These are phyloP conservation scores for Diversispora eburnea DNA, from an alignment of 192 early-diverging fungal genomes.

Conservation along the genomic window DNA sequence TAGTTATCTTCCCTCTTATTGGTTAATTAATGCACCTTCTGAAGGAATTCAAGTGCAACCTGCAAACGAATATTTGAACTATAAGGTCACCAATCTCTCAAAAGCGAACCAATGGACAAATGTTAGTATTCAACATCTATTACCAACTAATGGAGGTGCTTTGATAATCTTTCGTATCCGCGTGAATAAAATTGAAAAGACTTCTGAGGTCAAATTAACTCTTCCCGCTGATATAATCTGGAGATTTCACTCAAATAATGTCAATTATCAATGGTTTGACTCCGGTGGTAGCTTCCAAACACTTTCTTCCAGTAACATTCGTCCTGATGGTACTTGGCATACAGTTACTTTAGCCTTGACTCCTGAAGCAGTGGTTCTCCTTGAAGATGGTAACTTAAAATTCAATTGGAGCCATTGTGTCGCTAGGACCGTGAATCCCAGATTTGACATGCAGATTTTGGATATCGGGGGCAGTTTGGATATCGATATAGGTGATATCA, in stretches of 20 bases:
- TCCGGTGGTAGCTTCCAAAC: neutral
- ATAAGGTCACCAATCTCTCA: slow-evolving; percentile 1
- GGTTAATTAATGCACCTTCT: slow-evolving; percentile 8
- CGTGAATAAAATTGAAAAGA: neutral
- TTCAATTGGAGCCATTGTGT: neutral
- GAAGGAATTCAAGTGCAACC: neutral
- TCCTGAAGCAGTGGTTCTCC: neutral
- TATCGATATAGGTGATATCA: slow-evolving; percentile 11
- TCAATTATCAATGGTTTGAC: slow-evolving; percentile 17
- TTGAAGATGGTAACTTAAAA: slow-evolving; percentile 7
- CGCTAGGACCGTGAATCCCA: neutral
- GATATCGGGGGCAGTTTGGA: slow-evolving; percentile 8
- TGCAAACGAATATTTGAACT: neutral
- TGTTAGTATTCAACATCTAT: slow-evolving; percentile 16
- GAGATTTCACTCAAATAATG: neutral
- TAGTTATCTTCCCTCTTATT: slow-evolving; percentile 9
- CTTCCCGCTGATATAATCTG: neutral
- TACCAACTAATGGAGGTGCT: slow-evolving; percentile 12
- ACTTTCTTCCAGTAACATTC: slow-evolving; percentile 19
- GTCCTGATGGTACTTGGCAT: slow-evolving; percentile 5
- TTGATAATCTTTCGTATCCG: slow-evolving; percentile 17
- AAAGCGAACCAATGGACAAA: slow-evolving; percentile 1
- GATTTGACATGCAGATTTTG: slow-evolving; percentile 4
- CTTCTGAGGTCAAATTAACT: neutral
- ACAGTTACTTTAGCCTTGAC: slow-evolving; percentile 9